Evolutionary conservation across 2,329 filamentous ascomycete species (phyloP), one percentile per base, ranked within the genome.

Genomic region (Aspergillus novoparasiticus): DNA sequence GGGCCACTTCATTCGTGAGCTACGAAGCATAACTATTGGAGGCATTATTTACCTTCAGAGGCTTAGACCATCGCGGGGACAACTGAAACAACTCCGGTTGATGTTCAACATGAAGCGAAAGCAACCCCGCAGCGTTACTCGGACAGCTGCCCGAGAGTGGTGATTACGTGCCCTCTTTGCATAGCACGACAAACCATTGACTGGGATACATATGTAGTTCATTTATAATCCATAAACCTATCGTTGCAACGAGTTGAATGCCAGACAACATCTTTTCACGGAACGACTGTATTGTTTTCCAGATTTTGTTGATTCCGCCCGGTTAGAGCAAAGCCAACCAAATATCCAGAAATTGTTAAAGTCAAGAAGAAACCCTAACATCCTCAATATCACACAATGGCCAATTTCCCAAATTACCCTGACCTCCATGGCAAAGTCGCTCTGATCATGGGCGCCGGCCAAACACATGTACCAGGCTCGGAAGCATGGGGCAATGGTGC

Each of bases 181-280:
- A 39, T 19, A 39, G 6, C 36, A 39, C 6, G 34, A 14, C 34
- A 19, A 6, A 8, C 0, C 6, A 39, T 39, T 39, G 6, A 6
- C 3, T 39, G 9, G 16, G 3, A 19, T 39, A 1, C 16, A 19
- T 9, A 8, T 2, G 2, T 19, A n/a, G n/a, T n/a, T n/a, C 4
- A 19, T 19, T 39, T 39, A 19, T 39, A 19, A 8, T 6, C 3
- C 0, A 39, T 19, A 19, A 19, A 4, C 36, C 0, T 6, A 36
- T 2, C 1, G 14, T 4, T 1, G 14, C 34, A 16, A 1, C 5
- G 0, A 12, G 4, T 1, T 6, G 5, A 36, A 36, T 16, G 1
- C 1, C 5, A 36, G 34, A 36, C 3, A 19, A 5, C 3, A 19
- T 8, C 14, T 8, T 19, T 16, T 19, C 14, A 39, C 6, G 5